These are phyloP conservation scores for Mycocalia duriaeana DNA, from an alignment of 1,284 basidiomycete genomes.

Conservation along the genomic window DNA sequence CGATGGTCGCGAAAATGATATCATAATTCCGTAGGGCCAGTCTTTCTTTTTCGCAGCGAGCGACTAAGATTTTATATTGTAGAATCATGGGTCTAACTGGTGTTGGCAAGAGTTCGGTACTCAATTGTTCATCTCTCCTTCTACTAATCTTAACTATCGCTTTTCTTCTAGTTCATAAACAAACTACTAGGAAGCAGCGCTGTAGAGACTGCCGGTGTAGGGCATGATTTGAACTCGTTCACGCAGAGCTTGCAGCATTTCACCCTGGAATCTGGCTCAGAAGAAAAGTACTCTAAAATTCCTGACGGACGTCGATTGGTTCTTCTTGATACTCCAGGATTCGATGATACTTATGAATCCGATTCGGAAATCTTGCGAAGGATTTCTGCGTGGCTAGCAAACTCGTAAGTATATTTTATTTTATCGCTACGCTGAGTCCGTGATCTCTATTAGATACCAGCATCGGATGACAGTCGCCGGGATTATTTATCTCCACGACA, in stretches of 20 bases:
- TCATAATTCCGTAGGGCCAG: too few relatives aligned
- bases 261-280: not conserved
- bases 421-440: not conserved
- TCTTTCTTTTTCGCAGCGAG: too few relatives aligned
- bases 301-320: not conserved
- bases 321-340: not conserved
- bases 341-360: constrained; percentile 1
- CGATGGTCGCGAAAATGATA: too few relatives aligned
- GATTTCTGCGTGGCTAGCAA: not conserved
- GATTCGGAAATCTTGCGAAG: not conserved
- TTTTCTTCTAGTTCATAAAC: not conserved
- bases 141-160: not conserved
- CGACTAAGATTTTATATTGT: too few relatives aligned
- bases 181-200: not conserved
- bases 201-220: not conserved
- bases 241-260: not conserved
- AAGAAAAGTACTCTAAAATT: not conserved
- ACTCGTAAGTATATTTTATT: not conserved
- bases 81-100: not conserved
- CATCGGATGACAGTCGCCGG: not conserved
- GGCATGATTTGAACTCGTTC: not conserved
- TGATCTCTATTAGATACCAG: not conserved
- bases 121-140: not conserved
- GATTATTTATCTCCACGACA: not conserved
- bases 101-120: not conserved